A percentile compares a stretch with the other conserved stretches of the same genome.
Evolutionary conservation across 768 basidiomycete genomes (phyloP).

Genomic region (Tricholoma hemisulphureum): DNA sequence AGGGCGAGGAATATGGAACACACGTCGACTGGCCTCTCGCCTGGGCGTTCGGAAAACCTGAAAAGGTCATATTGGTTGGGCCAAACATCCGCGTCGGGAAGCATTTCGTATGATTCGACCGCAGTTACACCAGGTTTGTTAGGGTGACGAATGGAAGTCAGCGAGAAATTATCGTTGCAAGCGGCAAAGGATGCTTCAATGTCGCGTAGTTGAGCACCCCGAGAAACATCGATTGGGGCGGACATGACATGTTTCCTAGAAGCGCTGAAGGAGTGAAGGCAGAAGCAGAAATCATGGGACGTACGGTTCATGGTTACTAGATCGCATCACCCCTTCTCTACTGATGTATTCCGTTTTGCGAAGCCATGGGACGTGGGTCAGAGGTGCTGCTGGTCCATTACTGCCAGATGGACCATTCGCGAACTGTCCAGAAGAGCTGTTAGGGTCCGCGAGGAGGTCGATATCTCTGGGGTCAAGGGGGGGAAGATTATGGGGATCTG

Average conservation of each 20-base stretch:
- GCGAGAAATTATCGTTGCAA: conserved; percentile 57
- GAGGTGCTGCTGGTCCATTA: conserved; percentile 45
- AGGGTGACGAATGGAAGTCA: conserved; percentile 66
- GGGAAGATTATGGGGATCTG: conserved; percentile 57
- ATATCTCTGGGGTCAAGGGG: conserved; percentile 73
- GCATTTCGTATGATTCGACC: conserved; percentile 76
- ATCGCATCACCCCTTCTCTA: conserved; percentile 47
- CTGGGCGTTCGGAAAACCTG: conserved; percentile 81
- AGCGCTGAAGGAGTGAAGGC: not conserved
- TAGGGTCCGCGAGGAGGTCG: conserved; percentile 69
- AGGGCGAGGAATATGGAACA: conserved; percentile 20
- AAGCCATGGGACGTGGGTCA: conserved; percentile 82
- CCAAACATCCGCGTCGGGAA: conserved; percentile 87
- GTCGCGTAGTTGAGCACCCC: conserved; percentile 68
- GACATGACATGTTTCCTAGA: conserved; percentile 47
- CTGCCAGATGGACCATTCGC: conserved; percentile 36
- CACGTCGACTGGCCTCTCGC: conserved; percentile 72
- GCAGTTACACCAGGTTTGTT: conserved; percentile 75
- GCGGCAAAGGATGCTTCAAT: conserved; percentile 77
- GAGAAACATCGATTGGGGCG: conserved; percentile 67
- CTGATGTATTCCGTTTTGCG: conserved; percentile 90
- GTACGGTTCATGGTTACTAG: conserved; percentile 55
- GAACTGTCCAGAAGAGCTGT: conserved; percentile 46
- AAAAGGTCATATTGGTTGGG: conserved; percentile 87
- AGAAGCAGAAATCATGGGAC: conserved; percentile 18